These are phyloP conservation scores for Malus hybrid DNA, from an alignment of 331 rosid species.

Conservation along the genomic window DNA sequence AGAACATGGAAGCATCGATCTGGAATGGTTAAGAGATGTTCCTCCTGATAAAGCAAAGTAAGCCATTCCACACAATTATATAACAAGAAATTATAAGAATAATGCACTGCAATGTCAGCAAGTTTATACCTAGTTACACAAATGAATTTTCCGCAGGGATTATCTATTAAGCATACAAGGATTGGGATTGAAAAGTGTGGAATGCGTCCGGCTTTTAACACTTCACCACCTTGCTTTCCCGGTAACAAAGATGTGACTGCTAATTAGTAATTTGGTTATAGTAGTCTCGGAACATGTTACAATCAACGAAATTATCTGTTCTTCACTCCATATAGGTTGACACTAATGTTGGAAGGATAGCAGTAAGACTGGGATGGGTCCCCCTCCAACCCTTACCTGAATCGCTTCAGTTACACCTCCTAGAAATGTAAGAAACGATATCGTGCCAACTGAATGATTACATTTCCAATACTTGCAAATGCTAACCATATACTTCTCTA, in stretches of 20 bases:
- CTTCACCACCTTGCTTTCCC: constrained; percentile 97
- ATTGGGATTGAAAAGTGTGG: constrained; percentile 91
- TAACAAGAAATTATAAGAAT: too few relatives aligned
- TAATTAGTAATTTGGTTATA: not conserved
- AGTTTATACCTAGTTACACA: not conserved
- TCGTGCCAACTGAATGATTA: not conserved
- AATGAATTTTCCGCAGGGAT: constrained; percentile 47
- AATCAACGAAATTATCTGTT: constrained; percentile 11
- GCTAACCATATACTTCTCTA: constrained; percentile 32
- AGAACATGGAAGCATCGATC: constrained; percentile 84
- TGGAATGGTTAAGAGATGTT: constrained; percentile 94
- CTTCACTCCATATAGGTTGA: constrained; percentile 56
- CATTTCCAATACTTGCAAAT: not conserved
- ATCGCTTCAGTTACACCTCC: constrained; percentile 80
- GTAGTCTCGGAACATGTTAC: constrained; percentile 4
- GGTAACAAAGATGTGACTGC: constrained; percentile 37
- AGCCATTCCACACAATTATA: constrained; percentile 13
- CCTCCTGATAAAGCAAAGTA: constrained; percentile 88
- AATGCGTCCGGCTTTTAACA: constrained; percentile 87
- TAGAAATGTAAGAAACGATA: constrained; percentile 59
- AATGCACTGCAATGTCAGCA: not conserved
- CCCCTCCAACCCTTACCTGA: constrained; percentile 97
- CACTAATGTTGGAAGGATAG: constrained; percentile 98
- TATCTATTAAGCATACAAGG: constrained; percentile 82
- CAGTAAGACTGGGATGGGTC: constrained; percentile 98